Evolutionary conservation across 257 asterid species (phyloP).

Genomic region (Solanum microdontum): DNA sequence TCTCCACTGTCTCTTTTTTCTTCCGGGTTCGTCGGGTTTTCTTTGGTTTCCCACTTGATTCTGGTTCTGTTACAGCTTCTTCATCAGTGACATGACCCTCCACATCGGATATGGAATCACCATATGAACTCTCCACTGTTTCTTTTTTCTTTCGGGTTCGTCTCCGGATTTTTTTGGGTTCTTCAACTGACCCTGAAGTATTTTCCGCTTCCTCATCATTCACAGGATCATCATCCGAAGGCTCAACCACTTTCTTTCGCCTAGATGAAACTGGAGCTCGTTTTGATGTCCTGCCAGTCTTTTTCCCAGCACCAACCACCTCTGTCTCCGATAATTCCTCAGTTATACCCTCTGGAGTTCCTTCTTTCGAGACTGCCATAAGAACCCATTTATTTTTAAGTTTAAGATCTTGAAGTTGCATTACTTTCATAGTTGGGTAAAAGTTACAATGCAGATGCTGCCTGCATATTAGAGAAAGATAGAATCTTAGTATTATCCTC

Average conservation of each 20-base stretch:
- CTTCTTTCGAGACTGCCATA: conserved; percentile 37
- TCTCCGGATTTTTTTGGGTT: conserved; percentile 26
- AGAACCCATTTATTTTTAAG: conserved; percentile 30
- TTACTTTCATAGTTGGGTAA: conserved; percentile 23
- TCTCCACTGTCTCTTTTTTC: conserved; percentile 33
- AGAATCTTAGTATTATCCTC: not conserved
- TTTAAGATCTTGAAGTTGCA: conserved; percentile 36
- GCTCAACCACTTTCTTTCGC: conserved; percentile 27
- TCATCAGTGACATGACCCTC: conserved; percentile 25
- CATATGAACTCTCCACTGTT: conserved; percentile 17
- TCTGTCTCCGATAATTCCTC: conserved; percentile 39
- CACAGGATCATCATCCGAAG: conserved; percentile 22
- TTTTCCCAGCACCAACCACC: conserved; percentile 31
- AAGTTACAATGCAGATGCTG: conserved; percentile 34
- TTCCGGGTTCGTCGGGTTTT: conserved; percentile 36
- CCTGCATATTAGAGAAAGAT: conserved; percentile 27
- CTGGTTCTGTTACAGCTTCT: conserved; percentile 21
- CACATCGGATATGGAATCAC: conserved; percentile 16
- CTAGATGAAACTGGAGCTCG: conserved; percentile 40
- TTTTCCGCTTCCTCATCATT: conserved; percentile 15
- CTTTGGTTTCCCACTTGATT: conserved; percentile 20
- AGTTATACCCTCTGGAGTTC: conserved; percentile 21
- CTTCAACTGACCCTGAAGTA: conserved; percentile 25
- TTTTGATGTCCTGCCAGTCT: conserved; percentile 31
- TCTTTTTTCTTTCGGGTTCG: conserved; percentile 47